A percentile compares a stretch with the other conserved stretches of the same genome.
Conservation (phyloP, 768 basidiomycete genomes). For the Tricholoma saponaceum region DNA sequence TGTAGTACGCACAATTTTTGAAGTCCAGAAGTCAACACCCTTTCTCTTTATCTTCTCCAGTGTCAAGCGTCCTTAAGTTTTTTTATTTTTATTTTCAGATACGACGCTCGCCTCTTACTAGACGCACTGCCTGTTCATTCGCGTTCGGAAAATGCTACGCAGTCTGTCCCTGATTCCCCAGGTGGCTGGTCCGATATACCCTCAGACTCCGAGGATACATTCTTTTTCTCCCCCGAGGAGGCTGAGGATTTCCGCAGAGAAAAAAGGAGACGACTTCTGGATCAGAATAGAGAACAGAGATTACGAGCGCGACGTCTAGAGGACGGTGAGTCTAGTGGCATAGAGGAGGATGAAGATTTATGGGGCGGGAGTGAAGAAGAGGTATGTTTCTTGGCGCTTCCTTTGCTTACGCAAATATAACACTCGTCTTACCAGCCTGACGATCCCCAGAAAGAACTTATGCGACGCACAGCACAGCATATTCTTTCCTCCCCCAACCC, state of each 20-base stretch:
- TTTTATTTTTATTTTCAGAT: slow-evolving; percentile 41
- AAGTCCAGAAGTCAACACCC: slow-evolving; percentile 21
- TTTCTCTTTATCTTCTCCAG: slow-evolving; percentile 13
- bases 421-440: slow-evolving; percentile 44
- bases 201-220: slow-evolving; percentile 82
- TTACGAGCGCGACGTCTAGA: slow-evolving; percentile 50
- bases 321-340: slow-evolving; percentile 29
- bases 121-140: slow-evolving; percentile 36
- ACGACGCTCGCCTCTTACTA: slow-evolving; percentile 75
- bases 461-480: slow-evolving; percentile 71
- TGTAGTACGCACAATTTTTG: neutral
- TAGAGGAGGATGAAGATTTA: slow-evolving; percentile 23
- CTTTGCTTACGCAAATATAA: neutral
- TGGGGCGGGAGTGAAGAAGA: slow-evolving; percentile 76
- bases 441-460: slow-evolving; percentile 55
- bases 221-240: slow-evolving; percentile 70
- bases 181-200: slow-evolving; percentile 82
- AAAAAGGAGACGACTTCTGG: slow-evolving; percentile 62
- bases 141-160: neutral
- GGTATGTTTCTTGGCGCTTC: slow-evolving; percentile 28
- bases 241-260: slow-evolving; percentile 60
- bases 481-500: slow-evolving; percentile 70
- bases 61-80: slow-evolving; percentile 14
- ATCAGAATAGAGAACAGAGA: slow-evolving; percentile 60
- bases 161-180: slow-evolving; percentile 35